Percentiles rank a stretch among this genome's conserved stretches.
These are phyloP conservation scores for Serendipita sp. DNA, from an alignment of 768 basidiomycete species.

Conservation along the genomic window DNA sequence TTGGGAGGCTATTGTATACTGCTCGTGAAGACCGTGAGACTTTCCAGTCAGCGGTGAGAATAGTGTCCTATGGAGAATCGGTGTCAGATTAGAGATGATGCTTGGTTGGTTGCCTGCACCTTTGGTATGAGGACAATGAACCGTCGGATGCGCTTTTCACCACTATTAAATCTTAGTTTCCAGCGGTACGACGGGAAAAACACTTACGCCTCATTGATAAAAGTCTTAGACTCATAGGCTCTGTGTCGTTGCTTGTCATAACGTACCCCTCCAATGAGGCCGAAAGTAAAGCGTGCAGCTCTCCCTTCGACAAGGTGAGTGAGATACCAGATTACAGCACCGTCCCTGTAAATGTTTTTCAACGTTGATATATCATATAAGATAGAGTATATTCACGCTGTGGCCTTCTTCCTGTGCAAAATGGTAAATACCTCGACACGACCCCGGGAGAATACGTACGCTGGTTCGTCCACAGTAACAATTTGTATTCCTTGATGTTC, in stretches of 20 bases:
- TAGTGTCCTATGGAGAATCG: no score
- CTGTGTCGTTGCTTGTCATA: background rate
- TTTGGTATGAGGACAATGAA: no score
- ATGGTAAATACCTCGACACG: background rate
- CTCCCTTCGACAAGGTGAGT: background rate
- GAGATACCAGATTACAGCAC: conserved; percentile 2
- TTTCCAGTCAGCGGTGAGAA: no score
- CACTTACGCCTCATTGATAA: no score
- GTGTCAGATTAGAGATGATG: no score
- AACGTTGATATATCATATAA: background rate
- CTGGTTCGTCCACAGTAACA: background rate
- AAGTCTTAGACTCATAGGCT: background rate
- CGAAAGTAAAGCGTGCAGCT: background rate
- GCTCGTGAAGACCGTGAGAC: no score
- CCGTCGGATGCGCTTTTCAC: no score
- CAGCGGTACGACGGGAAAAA: no score
- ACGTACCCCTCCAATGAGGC: background rate
- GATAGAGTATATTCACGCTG: background rate
- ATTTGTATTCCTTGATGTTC: background rate
- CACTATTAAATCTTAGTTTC: no score
- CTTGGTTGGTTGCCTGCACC: no score
- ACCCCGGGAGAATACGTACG: background rate
- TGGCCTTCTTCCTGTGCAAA: background rate
- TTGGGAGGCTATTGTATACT: no score
- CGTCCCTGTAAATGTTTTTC: background rate